Evolutionary conservation across 192 early-diverging fungal genomes (phyloP), one percentile per base, ranked within the genome.

Genomic region (Physocladia obscura): DNA sequence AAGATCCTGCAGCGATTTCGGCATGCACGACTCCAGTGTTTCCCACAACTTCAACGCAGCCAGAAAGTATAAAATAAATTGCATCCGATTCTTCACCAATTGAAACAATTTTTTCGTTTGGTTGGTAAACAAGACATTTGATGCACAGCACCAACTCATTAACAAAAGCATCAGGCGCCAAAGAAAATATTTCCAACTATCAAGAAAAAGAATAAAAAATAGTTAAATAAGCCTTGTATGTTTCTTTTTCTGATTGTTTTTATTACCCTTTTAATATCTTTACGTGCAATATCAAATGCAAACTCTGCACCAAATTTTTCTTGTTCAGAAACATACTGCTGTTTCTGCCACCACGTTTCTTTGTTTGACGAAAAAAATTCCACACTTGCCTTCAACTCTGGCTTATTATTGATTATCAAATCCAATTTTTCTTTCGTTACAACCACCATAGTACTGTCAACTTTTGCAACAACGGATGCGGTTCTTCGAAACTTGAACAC

Each of bases 251-350:
- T n/a, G 40, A 44, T n/a, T 44, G 22, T 31, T 57, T 24, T 24
- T 32, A 35, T 38, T 37, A 80, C 81, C 64, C 74, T 76, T 37
- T 54, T 58, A 27, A 82, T 38, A 59, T 80, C 72, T 49, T 77
- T 61, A 27, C 74, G 22, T 4, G 76, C 81, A 67, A 82, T 75
- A 57, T 79, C 74, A 30, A 69, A 54, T 13, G 74, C 57, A 49
- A 82, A 82, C 62, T 82, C 81, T 21, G 81, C 62, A 29, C 81
- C 81, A 73, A 82, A 82, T 26, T 75, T 65, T 32, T 70, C 69
- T 19, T n/a, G 34, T 15, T 59, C 62, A 31, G 47, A 47, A 3
- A 39, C 30, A 27, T 52, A 64, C 56, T 63, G 48, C 62, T 75
- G 73, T n/a, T 69, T 40, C 37, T 49, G 47, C 76, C 71, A 76